Evolutionary conservation across 2,329 filamentous ascomycete species (phyloP).

Genomic region (Phaeosphaeria sp.): DNA sequence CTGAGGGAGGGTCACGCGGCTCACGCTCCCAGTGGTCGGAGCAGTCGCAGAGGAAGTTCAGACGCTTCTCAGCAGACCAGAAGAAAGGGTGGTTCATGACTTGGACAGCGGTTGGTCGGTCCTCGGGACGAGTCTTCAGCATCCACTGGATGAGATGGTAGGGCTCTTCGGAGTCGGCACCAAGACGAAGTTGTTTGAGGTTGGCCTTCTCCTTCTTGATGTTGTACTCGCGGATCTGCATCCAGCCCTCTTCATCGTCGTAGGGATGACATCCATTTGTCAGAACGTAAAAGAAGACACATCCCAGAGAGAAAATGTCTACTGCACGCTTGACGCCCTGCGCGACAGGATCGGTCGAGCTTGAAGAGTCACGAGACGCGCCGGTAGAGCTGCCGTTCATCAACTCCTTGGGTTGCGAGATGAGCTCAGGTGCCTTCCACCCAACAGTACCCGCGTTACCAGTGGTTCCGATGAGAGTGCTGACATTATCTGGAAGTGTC

Average conservation of each 20-base stretch:
- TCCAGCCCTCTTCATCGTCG: constrained; percentile 91
- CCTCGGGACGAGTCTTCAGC: constrained; percentile 70
- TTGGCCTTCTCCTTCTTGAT: constrained; percentile 89
- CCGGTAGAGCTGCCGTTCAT: constrained; percentile 51
- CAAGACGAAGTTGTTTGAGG: constrained; percentile 75
- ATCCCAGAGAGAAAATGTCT: constrained; percentile 94
- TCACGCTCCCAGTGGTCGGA: constrained; percentile 97
- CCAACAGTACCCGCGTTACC: constrained; percentile 93
- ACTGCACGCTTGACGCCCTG: constrained; percentile 93
- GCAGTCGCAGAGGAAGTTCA: constrained; percentile 93
- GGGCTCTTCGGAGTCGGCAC: constrained; percentile 85
- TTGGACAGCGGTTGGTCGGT: constrained; percentile 74
- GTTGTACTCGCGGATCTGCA: constrained; percentile 84
- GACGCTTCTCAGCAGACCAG: constrained; percentile 87
- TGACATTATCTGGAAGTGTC: constrained; percentile 92
- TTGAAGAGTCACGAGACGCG: constrained; percentile 51
- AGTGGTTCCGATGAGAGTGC: constrained; percentile 92
- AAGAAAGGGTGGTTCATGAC: constrained; percentile 97
- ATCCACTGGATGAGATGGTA: constrained; percentile 86
- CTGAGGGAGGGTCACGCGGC: constrained; percentile 79
- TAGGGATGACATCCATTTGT: constrained; percentile 93
- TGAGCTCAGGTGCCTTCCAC: constrained; percentile 93
- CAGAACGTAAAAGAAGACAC: constrained; percentile 99
- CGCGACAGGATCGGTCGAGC: constrained; percentile 51
- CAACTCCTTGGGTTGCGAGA: constrained; percentile 64